phyloP scores from a whole-genome alignment of 1,284 basidiomycete species.

The Trichosporon sp. region DNA sequence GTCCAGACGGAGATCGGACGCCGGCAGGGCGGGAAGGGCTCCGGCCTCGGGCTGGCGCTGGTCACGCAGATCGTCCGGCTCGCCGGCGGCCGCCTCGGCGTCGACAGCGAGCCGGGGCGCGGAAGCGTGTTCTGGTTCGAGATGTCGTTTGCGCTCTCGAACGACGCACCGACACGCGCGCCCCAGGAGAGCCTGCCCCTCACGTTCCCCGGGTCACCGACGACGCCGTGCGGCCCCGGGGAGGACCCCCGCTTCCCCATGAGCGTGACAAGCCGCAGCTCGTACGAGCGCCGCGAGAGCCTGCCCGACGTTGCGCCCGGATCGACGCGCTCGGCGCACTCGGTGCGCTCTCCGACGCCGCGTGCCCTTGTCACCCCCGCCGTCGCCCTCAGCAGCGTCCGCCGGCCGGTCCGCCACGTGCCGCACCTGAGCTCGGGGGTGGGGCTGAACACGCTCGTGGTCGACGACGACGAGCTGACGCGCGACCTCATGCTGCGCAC shows the following conservation, averaged over 20 bases:
- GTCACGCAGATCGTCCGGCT: conserved; percentile 86
- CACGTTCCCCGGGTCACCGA: neutral
- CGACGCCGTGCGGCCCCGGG: neutral
- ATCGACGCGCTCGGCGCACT: neutral
- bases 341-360: neutral
- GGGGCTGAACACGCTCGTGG: conserved; percentile 30
- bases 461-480: conserved; percentile 56
- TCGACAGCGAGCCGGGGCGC: conserved; percentile 43
- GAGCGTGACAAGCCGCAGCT: neutral
- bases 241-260: neutral
- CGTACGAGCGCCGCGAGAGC: neutral
- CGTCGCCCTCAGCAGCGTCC: neutral
- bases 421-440: neutral
- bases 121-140: conserved; percentile 46
- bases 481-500: conserved; percentile 76
- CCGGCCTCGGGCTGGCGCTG: conserved; percentile 78
- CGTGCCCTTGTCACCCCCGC: neutral
- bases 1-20: conserved; percentile 58
- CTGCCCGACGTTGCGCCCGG: neutral
- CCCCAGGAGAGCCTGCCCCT: neutral
- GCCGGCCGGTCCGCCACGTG: conserved; percentile 16
- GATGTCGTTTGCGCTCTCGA: neutral
- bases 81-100: conserved; percentile 70
- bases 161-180: neutral
- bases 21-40: conserved; percentile 80